These are phyloP conservation scores for Kuraishia molischiana DNA, from an alignment of 805 yeast genomes.

Conservation along the genomic window DNA sequence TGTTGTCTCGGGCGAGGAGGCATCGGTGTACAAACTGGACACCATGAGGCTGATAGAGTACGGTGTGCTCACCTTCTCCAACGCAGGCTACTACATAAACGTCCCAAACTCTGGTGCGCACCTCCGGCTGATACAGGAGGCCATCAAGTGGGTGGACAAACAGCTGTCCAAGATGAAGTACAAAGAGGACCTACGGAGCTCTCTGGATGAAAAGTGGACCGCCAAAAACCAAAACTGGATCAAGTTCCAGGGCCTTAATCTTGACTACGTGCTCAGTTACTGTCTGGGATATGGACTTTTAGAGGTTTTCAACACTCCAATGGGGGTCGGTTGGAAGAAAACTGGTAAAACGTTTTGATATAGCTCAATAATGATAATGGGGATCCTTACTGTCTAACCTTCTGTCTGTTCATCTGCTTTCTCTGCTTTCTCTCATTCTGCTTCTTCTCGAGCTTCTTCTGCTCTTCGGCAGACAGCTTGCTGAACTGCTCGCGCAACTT, in stretches of 20 bases:
- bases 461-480: constrained; percentile 65
- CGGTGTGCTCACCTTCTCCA: constrained; percentile 35
- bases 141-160: constrained; percentile 34
- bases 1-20: constrained; percentile 15
- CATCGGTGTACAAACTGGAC: constrained; percentile 11
- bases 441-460: constrained; percentile 67
- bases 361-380: neutral
- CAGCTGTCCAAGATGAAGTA: constrained; percentile 24
- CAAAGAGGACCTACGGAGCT: constrained; percentile 33
- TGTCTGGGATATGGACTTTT: constrained; percentile 41
- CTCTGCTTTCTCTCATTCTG: constrained; percentile 75
- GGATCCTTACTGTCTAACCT: constrained; percentile 19
- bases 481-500: constrained; percentile 49
- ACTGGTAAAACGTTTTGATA: constrained; percentile 24
- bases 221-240: constrained; percentile 24
- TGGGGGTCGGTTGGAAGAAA: constrained; percentile 41
- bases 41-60: constrained; percentile 23
- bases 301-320: constrained; percentile 44
- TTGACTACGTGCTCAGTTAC: constrained; percentile 40
- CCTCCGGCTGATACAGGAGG: constrained; percentile 31
- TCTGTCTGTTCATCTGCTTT: constrained; percentile 59
- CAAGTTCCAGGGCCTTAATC: constrained; percentile 40
- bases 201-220: constrained; percentile 32
- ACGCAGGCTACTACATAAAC: constrained; percentile 28
- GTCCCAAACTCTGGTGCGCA: constrained; percentile 43